phyloP scores from a whole-genome alignment of 2,329 filamentous ascomycete species.

The Venturia carpophila region DNA sequence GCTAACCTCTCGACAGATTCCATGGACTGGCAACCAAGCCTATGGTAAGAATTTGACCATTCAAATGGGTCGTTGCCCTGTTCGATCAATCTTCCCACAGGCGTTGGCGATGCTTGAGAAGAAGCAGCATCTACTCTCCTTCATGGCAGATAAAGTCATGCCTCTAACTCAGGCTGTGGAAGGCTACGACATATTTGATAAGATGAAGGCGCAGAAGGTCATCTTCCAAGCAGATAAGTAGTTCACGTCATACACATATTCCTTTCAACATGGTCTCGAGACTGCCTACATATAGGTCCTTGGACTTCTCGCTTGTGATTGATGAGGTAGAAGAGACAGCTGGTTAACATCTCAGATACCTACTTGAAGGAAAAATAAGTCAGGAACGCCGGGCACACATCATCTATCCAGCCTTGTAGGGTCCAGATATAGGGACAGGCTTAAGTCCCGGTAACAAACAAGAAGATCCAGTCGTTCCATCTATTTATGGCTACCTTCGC shows the following conservation, averaged over 20 bases:
- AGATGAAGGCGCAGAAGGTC: slow-evolving; percentile 47
- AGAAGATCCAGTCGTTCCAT: neutral
- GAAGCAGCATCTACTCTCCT: slow-evolving; percentile 44
- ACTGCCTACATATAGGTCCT: neutral
- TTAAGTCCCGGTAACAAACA: neutral
- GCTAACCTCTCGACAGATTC: slow-evolving; percentile 27
- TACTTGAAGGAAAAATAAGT: neutral
- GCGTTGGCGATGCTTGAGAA: slow-evolving; percentile 39
- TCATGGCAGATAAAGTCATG: slow-evolving; percentile 49
- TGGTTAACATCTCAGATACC: neutral
- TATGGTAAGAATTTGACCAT: slow-evolving; percentile 45
- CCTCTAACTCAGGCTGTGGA: slow-evolving; percentile 42
- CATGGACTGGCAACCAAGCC: slow-evolving; percentile 41
- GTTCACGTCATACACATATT: neutral
- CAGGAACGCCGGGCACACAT: neutral
- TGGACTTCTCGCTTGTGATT: neutral
- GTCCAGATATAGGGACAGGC: neutral
- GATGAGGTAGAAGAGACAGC: neutral
- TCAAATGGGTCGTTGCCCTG: slow-evolving; percentile 44
- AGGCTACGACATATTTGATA: slow-evolving; percentile 46
- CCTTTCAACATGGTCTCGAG: neutral
- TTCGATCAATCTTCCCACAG: slow-evolving; percentile 42
- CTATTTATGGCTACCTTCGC: neutral
- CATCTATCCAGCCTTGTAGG: neutral
- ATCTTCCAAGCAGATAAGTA: slow-evolving; percentile 36